Evolutionary conservation across 352 stramenopile species (phyloP), one percentile per base, ranked within the genome.

Genomic region (Phytophthora lateralis): DNA sequence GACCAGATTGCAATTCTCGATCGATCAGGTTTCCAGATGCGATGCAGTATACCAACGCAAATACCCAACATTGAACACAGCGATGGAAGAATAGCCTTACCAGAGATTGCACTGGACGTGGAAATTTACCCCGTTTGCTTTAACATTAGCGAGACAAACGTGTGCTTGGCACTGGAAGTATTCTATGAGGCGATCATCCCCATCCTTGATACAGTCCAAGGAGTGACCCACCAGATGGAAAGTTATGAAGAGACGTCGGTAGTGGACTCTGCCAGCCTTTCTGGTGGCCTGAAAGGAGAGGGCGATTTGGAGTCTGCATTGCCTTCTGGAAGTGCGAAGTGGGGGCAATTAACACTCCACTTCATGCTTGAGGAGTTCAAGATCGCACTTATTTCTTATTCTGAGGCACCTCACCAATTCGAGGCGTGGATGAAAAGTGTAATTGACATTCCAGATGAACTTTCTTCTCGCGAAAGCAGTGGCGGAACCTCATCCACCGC

Each of bases 391-490:
- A 63, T 77, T 17, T 80, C 75, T 12, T 75, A 77, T 29, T 82
- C 74, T 0, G 76, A 84, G 32, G 60, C 63, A 1, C 63, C 73
- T 14, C 69, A 80, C 21, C 52, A 82, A 34, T 81, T 88, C 41
- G 78, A 88, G 48, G 61, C 61, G 18, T 85, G 73, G 78, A 76
- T 88, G 71, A 84, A 82, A 61, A 71, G 55, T 46, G 52, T 61
- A 24, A 65, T 76, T 29, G 66, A 76, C 47, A 67, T 71, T 21
- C 47, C 58, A 20, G 71, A 78, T 20, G 71, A 78, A 43, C 55
- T 68, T 29, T 78, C 59, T 12, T 78, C 63, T 54, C 63, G 67
- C 27, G 71, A 76, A 58, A 78, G 54, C 26, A 71, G 55, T 55
- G 57, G 66, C 41, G 66, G 52, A 30, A 55, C 60, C 52, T 71